Percentiles rank a stretch among this genome's conserved stretches.
These are phyloP conservation scores for Cardamine chenopodiifolia DNA, from an alignment of 345 rosid genomes.

Conservation along the genomic window DNA sequence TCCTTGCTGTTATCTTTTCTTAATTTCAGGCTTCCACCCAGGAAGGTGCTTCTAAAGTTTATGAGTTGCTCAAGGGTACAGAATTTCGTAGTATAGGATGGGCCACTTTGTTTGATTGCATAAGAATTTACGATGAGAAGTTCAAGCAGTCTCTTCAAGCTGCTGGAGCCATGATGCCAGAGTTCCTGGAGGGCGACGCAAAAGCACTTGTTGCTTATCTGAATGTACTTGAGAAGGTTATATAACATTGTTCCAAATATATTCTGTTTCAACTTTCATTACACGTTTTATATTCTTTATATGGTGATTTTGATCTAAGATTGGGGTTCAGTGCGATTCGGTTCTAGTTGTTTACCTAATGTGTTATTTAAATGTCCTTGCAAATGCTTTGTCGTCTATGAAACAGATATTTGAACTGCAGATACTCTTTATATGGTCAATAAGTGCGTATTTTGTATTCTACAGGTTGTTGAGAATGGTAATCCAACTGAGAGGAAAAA, in stretches of 20 bases:
- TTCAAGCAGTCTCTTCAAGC: slow-evolving; percentile 87
- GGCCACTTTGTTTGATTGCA: slow-evolving; percentile 88
- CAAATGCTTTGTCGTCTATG: not conserved
- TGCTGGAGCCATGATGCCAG: slow-evolving; percentile 86
- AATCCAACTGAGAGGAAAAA: slow-evolving; percentile 78
- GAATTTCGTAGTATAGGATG: slow-evolving; percentile 90
- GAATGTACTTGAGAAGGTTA: slow-evolving; percentile 93
- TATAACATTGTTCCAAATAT: slow-evolving; percentile 24
- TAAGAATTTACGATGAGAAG: slow-evolving; percentile 83
- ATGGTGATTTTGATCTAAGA: not conserved
- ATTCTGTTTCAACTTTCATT: slow-evolving; percentile 14
- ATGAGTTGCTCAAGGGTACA: slow-evolving; percentile 84
- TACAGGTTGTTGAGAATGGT: slow-evolving; percentile 66
- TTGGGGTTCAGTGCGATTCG: not conserved
- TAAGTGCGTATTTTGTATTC: not conserved
- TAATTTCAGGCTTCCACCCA: slow-evolving; percentile 79
- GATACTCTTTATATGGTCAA: slow-evolving; percentile 3
- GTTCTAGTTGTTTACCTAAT: slow-evolving; percentile 1
- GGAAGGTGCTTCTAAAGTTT: slow-evolving; percentile 92
- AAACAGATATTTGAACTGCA: slow-evolving; percentile 4
- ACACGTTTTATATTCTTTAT: not conserved
- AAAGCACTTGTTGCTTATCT: slow-evolving; percentile 94
- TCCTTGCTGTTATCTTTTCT: slow-evolving; percentile 32
- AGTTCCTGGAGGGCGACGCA: slow-evolving; percentile 94
- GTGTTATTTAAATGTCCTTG: slow-evolving; percentile 1